A percentile compares a stretch with the other conserved stretches of the same genome.
These are phyloP conservation scores for Cladophialophora yegresii DNA, from an alignment of 2,329 filamentous ascomycete genomes.

Conservation along the genomic window DNA sequence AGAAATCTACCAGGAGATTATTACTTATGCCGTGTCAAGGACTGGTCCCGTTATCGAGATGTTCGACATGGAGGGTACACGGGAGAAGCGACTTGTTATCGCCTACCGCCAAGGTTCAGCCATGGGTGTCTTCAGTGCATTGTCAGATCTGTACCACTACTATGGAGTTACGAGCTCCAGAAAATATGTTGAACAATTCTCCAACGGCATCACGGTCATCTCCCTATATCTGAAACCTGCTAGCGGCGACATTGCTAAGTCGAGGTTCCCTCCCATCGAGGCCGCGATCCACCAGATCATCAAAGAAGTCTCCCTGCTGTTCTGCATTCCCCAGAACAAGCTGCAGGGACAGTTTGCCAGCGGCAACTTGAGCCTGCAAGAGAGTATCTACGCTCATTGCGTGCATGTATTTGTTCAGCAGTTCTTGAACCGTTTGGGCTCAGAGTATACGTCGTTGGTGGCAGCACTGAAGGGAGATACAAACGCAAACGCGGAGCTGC, in stretches of 20 bases:
- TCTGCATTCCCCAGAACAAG: constrained; percentile 97
- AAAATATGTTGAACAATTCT: constrained; percentile 99
- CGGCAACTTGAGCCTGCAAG: constrained; percentile 85
- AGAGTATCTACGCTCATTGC: constrained; percentile 95
- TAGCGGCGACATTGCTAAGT: constrained; percentile 56
- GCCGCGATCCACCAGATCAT: constrained; percentile 98
- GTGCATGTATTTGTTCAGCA: constrained; percentile 98
- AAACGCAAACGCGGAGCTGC: constrained; percentile 79
- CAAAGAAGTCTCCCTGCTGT: constrained; percentile 94
- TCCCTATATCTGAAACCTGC: constrained; percentile 87
- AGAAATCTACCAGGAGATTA: constrained; percentile 91
- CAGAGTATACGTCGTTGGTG: constrained; percentile 85
- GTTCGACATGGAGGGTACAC: constrained; percentile 87
- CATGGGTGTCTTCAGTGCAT: constrained; percentile 86
- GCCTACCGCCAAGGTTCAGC: constrained; percentile 94
- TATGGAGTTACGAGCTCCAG: constrained; percentile 94
- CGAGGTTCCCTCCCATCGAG: constrained; percentile 75
- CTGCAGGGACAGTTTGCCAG: constrained; percentile 86
- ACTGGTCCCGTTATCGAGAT: constrained; percentile 96
- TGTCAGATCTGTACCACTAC: constrained; percentile 97
- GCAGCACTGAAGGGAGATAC: constrained; percentile 79
- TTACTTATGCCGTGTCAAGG: constrained; percentile 77
- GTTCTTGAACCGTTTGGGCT: constrained; percentile 91
- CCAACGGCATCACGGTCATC: constrained; percentile 96
- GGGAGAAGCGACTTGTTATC: constrained; percentile 91